A percentile compares a stretch with the other conserved stretches of the same genome.
phyloP scores from a whole-genome alignment of 805 yeast genomes.

The Ogataea siamensis region DNA sequence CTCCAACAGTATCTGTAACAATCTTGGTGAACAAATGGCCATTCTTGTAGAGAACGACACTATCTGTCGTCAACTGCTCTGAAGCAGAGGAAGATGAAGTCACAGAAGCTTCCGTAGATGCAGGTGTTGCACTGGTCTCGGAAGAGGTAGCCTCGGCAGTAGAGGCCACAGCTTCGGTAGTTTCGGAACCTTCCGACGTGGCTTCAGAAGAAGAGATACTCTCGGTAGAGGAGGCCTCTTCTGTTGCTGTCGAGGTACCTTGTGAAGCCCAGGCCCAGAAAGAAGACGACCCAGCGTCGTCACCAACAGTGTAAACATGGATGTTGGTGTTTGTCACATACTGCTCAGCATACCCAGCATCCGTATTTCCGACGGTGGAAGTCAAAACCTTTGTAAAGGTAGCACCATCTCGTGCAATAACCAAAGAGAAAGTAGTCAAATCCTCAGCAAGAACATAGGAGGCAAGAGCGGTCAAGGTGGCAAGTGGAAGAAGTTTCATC shows the following conservation, averaged over 20 bases:
- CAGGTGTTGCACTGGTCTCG: not conserved
- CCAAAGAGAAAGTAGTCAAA: conserved; percentile 1
- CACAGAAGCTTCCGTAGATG: conserved; percentile 1
- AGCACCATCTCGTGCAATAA: conserved; percentile 3
- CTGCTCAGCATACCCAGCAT: not conserved
- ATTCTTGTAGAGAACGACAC: not conserved
- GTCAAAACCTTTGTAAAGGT: conserved; percentile 1
- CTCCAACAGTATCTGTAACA: not conserved
- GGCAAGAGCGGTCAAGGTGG: not conserved
- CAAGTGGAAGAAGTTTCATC: not conserved
- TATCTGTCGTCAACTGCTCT: not conserved
- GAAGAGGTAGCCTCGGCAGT: not conserved
- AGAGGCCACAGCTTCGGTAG: no score
- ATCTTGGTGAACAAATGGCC: conserved; percentile 1
- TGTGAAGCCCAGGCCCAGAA: not conserved
- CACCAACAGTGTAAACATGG: conserved; percentile 5
- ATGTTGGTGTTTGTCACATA: not conserved
- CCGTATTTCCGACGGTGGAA: conserved; percentile 1
- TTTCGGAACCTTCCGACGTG: no score
- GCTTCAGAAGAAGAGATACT: no score
- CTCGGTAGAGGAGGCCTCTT: not conserved
- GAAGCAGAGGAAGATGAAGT: not conserved
- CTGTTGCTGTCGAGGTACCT: not conserved
- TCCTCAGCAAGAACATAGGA: not conserved
- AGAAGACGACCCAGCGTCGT: conserved; percentile 1